phyloP scores from a whole-genome alignment of 208 protist species.

The Crithidia brevicula region DNA sequence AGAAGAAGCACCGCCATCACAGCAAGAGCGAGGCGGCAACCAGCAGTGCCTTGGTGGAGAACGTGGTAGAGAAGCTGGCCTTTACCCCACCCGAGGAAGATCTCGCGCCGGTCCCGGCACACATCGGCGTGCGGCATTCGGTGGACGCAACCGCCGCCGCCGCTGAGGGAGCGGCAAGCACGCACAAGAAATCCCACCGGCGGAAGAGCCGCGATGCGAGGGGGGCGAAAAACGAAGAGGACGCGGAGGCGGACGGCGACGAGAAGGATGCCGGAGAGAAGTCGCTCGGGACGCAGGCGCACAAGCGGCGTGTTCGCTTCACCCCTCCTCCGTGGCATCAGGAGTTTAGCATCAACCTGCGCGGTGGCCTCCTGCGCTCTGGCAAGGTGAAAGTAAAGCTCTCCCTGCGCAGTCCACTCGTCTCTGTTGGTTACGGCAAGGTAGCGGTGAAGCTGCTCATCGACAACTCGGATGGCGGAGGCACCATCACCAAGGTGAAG shows the following conservation, averaged over 20 bases:
- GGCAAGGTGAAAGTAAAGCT: conserved; percentile 35
- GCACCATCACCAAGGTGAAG: conserved; percentile 49
- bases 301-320: conserved; percentile 13
- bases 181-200: not conserved
- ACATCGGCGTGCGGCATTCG: conserved; percentile 13
- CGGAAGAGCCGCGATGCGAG: not conserved
- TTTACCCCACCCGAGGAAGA: conserved; percentile 13
- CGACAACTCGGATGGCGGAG: conserved; percentile 61
- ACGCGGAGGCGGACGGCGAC: not conserved
- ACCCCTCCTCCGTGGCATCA: conserved; percentile 28
- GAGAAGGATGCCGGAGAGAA: not conserved
- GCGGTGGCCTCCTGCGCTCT: conserved; percentile 34
- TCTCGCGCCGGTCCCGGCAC: not conserved
- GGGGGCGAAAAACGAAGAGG: conserved; percentile 3
- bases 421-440: conserved; percentile 30
- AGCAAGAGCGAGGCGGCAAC: not conserved
- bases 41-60: conserved; percentile 13
- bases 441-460: conserved; percentile 39
- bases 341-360: conserved; percentile 41
- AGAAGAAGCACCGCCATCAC: conserved; percentile 11
- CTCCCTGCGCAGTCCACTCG: conserved; percentile 61
- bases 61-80: conserved; percentile 14
- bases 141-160: not conserved
- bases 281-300: conserved; percentile 5
- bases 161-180: not conserved